A percentile compares a stretch with the other conserved stretches of the same genome.
phyloP scores from a whole-genome alignment of 2,329 filamentous ascomycete species.

The Alternaria panax region DNA sequence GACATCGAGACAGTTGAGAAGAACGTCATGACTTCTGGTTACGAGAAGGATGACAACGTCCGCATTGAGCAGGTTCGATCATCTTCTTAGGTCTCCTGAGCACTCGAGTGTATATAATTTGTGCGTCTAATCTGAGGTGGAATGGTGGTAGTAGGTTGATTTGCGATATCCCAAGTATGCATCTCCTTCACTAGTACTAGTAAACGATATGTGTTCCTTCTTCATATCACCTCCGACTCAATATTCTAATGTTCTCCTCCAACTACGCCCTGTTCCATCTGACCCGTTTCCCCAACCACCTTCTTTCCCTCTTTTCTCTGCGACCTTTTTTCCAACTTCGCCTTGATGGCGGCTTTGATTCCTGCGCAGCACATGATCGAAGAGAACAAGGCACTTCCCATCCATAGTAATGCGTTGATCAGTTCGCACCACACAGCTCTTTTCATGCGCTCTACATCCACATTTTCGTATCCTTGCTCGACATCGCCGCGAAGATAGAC shows the following conservation, averaged over 20 bases:
- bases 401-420: slow-evolving; percentile 33
- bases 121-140: not conserved
- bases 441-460: slow-evolving; percentile 26
- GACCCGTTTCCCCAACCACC: slow-evolving; percentile 5
- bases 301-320: slow-evolving; percentile 3
- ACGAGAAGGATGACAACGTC: slow-evolving; percentile 36
- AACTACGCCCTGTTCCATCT: slow-evolving; percentile 12
- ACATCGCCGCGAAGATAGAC: slow-evolving; percentile 14
- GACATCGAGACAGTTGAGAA: slow-evolving; percentile 34
- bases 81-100: slow-evolving; percentile 7
- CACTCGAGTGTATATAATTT: slow-evolving; percentile 3
- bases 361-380: slow-evolving; percentile 37
- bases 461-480: slow-evolving; percentile 13
- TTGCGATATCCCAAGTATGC: slow-evolving; percentile 9
- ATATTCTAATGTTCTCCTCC: not conserved
- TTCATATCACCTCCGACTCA: not conserved
- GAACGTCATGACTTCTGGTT: slow-evolving; percentile 25
- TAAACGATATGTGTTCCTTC: slow-evolving; percentile 5
- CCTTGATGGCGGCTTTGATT: slow-evolving; percentile 24
- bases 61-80: slow-evolving; percentile 24
- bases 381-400: slow-evolving; percentile 33
- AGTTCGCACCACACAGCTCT: slow-evolving; percentile 34
- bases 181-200: slow-evolving; percentile 3
- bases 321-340: slow-evolving; percentile 12
- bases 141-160: not conserved